Conservation (phyloP, 1,139 yeast genomes). For the Pichiaceae sp. region DNA sequence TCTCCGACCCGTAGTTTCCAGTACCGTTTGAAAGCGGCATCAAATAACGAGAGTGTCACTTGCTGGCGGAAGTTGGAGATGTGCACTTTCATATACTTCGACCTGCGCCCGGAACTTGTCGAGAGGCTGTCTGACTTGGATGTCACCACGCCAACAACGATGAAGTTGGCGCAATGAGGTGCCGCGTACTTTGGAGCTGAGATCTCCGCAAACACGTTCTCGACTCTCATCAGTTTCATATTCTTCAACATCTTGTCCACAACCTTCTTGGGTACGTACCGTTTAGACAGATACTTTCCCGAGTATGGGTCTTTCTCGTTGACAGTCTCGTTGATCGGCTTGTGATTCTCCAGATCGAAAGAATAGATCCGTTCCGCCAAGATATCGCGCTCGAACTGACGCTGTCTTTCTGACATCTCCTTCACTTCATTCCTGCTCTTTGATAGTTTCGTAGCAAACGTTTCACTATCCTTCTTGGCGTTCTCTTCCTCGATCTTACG, state of each 20-base stretch:
- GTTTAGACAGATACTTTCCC: conserved; percentile 28
- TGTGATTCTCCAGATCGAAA: conserved; percentile 12
- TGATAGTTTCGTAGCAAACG: conserved; percentile 11
- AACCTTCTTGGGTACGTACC: conserved; percentile 35
- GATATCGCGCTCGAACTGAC: conserved; percentile 7
- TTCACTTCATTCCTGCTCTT: conserved; percentile 6
- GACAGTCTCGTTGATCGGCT: conserved; percentile 25
- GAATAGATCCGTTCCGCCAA: conserved; percentile 9
- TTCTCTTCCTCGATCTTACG: conserved; percentile 2
- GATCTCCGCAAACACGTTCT: conserved; percentile 56
- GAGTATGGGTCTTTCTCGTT: conserved; percentile 27
- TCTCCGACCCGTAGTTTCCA: conserved; percentile 74
- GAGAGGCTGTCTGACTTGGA: conserved; percentile 45
- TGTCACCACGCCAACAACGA: conserved; percentile 59
- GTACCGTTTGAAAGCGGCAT: conserved; percentile 56
- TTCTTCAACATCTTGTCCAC: conserved; percentile 31
- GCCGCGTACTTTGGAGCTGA: conserved; percentile 59
- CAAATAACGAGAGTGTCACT: conserved; percentile 57
- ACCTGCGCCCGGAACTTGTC: conserved; percentile 29
- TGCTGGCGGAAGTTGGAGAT: conserved; percentile 61
- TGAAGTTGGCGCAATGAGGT: conserved; percentile 71
- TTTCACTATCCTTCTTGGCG: not conserved
- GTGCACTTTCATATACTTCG: conserved; percentile 52
- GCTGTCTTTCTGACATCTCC: conserved; percentile 5
- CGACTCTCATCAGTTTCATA: conserved; percentile 45